Conservation (phyloP, 495 filamentous ascomycete species). For the Clavariopsis aquatica region DNA sequence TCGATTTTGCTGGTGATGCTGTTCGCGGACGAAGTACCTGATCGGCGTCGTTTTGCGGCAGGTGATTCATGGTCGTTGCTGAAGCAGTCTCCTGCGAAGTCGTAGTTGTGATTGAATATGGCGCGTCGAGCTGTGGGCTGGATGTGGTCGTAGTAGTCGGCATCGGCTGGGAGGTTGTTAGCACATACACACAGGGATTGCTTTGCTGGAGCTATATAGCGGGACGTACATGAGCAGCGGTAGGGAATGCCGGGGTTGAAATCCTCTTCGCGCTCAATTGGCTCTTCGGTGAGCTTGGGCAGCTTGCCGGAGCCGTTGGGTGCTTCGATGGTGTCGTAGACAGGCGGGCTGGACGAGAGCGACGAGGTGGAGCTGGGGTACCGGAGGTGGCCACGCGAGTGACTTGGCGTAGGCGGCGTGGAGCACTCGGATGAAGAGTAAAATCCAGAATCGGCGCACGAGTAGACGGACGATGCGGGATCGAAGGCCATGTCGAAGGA, state of each 20-base stretch:
- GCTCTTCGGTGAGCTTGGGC: conserved; percentile 41
- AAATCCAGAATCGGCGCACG: conserved; percentile 34
- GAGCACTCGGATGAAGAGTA: conserved; percentile 61
- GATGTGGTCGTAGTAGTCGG: conserved; percentile 18
- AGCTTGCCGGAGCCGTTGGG: conserved; percentile 36
- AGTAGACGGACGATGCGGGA: conserved; percentile 30
- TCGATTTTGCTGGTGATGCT: conserved; percentile 67
- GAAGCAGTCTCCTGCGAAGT: conserved; percentile 42
- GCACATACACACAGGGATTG: conserved; percentile 6
- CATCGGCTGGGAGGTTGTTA: conserved; percentile 22
- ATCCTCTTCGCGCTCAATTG: conserved; percentile 38
- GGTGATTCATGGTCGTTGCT: conserved; percentile 59
- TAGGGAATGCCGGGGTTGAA: conserved; percentile 1
- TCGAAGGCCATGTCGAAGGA: conserved; percentile 31
- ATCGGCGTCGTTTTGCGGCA: conserved; percentile 63
- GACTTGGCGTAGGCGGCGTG: conserved; percentile 62
- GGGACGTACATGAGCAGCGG: conserved; percentile 36
- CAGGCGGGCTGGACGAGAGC: conserved; percentile 54
- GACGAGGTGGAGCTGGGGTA: conserved; percentile 66
- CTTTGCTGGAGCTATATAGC: conserved; percentile 1
- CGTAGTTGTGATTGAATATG: conserved; percentile 19
- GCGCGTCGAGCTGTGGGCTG: conserved; percentile 17
- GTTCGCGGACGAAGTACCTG: conserved; percentile 63
- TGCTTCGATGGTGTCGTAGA: conserved; percentile 46
- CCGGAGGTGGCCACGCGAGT: conserved; percentile 55